Conservation (phyloP, 2,329 filamentous ascomycete genomes). For the Pseudofabraea citricarpa region DNA sequence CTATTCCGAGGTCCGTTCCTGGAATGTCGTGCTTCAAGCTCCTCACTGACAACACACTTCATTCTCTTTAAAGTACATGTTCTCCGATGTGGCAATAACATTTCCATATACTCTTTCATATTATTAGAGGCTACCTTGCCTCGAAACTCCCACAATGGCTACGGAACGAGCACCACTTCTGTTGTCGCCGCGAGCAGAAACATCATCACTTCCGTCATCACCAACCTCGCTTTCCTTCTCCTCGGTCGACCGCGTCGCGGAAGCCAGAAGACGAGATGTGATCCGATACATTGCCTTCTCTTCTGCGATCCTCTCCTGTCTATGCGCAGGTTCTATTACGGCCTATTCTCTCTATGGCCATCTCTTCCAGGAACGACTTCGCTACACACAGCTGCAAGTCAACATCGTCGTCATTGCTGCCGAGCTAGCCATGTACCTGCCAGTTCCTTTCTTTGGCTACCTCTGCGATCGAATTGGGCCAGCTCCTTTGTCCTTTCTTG, state of each 20-base stretch:
- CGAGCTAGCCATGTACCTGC: conserved; percentile 84
- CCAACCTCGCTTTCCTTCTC: conserved; percentile 10
- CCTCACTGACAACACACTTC: too few species aligned
- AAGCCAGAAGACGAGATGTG: conserved; percentile 16
- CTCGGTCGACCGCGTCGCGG: conserved; percentile 10
- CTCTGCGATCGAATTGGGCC: conserved; percentile 87
- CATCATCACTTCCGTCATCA: conserved; percentile 13
- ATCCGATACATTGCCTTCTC: conserved; percentile 42
- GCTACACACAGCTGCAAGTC: conserved; percentile 87
- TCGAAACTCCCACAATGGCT: background rate
- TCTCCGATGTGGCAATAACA: too few species aligned
- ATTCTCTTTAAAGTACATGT: too few species aligned
- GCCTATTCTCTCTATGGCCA: conserved; percentile 93
- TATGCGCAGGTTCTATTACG: conserved; percentile 88
- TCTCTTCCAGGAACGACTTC: conserved; percentile 78
- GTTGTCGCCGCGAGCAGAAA: background rate
- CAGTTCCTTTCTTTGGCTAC: conserved; percentile 86
- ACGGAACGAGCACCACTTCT: background rate
- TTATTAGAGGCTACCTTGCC: too few species aligned
- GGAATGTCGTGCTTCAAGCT: too few species aligned
- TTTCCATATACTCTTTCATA: too few species aligned
- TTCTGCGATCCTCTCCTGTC: conserved; percentile 49
- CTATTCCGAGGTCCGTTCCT: too few species aligned
- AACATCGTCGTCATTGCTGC: conserved; percentile 85
- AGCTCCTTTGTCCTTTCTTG: conserved; percentile 67